phyloP scores from a whole-genome alignment of 768 basidiomycete genomes.

The Rickenella mellea region DNA sequence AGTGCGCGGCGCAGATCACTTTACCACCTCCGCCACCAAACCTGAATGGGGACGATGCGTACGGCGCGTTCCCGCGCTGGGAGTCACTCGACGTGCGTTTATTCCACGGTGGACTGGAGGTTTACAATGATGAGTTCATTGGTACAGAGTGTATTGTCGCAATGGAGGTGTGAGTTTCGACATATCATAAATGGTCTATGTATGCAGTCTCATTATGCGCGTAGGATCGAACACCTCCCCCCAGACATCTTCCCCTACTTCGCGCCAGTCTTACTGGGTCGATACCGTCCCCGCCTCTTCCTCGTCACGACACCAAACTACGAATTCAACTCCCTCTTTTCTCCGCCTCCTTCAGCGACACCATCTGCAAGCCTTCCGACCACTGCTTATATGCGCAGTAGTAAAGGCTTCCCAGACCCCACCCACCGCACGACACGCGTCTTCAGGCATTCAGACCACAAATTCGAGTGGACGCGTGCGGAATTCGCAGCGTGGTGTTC shows the following conservation, averaged over 20 bases:
- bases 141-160: constrained; percentile 64
- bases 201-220: not conserved
- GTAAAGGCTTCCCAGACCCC: constrained; percentile 62
- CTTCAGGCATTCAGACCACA: constrained; percentile 79
- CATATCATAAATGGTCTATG: no score
- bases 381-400: no score
- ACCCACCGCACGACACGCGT: constrained; percentile 63
- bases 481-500: constrained; percentile 66
- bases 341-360: constrained; percentile 36
- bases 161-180: constrained; percentile 63
- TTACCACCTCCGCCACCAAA: constrained; percentile 25
- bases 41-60: constrained; percentile 9
- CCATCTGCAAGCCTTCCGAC: no score
- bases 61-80: constrained; percentile 37
- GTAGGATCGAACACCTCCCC: constrained; percentile 74
- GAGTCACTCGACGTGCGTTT: constrained; percentile 55
- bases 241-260: constrained; percentile 50
- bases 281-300: constrained; percentile 65
- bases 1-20: constrained; percentile 39
- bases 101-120: constrained; percentile 69
- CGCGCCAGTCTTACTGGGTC: constrained; percentile 63
- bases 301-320: constrained; percentile 83
- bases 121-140: constrained; percentile 55
- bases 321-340: constrained; percentile 72
- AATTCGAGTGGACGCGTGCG: constrained; percentile 79